Base-by-base conservation (phyloP, 1,284 basidiomycete genomes). In the Vanrija pseudolonga region DNA sequence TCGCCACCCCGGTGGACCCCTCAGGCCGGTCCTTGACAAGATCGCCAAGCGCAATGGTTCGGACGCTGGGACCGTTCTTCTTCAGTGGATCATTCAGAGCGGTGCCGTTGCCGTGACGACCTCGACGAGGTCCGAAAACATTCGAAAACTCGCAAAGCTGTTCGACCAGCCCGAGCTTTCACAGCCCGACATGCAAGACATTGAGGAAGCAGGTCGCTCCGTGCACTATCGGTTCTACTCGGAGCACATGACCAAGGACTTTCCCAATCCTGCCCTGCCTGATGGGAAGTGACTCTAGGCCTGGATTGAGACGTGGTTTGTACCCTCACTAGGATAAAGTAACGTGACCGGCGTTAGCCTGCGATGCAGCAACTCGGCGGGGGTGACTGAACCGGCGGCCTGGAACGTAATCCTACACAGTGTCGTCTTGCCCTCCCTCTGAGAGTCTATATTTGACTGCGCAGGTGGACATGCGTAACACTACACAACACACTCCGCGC, bases 21-120 rank as follows among this genome's bases (percentile, higher is more conserved):
- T 86, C 32, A 80, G 81, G 54, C 72, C 77, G 1, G 67, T 81
- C 37, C 59, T 87, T 23, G 74, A 78, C 51, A 62, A 70, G 37
- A 82, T 87, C 57, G 80, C 50, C 43, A 50, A 62, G 22, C 76
- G 74, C 15, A 67, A 71, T 1, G 80, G 80, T 14, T 81, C 86
- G 20, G 80, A 82, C 20, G 66, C 75, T 8, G 78, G 80, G 3
- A 82, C 84, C 56, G 80, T 85, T 15, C 73, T 87, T 46, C 70
- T 79, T 28, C 83, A 85, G 61, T 87, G 84, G 84, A 63, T 83
- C 17, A 63, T 81, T 38, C 80, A 82, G 43, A 82, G 82, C 62
- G 80, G 77, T 37, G 75, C 80, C 18, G 62, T 71, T n/a, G 80
- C 83, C 38, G 81, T 90, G 59, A 87, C 86, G 82, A 86, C 87